Evolutionary conservation across 257 asterid species (phyloP).

Genomic region (Solanum habrochaites): DNA sequence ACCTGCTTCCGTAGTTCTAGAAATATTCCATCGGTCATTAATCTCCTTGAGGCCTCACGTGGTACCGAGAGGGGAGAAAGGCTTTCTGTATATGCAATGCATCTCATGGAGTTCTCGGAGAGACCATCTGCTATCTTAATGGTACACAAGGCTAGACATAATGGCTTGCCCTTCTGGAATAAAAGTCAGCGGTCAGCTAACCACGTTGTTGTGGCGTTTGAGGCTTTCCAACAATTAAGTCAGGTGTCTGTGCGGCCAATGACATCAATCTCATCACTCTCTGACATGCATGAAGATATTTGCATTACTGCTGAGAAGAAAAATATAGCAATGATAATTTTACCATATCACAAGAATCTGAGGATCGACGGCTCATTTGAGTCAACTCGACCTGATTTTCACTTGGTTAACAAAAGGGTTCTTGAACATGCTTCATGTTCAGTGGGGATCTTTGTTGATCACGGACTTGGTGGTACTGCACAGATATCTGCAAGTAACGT

Average conservation of each 20-base stretch:
- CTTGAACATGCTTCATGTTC: slow-evolving; percentile 42
- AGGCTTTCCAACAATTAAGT: slow-evolving; percentile 37
- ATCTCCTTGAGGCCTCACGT: slow-evolving; percentile 52
- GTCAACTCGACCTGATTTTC: slow-evolving; percentile 32
- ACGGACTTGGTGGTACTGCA: slow-evolving; percentile 46
- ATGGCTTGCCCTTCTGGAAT: slow-evolving; percentile 35
- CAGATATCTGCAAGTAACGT: slow-evolving; percentile 48
- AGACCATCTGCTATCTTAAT: slow-evolving; percentile 47
- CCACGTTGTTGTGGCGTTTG: slow-evolving; percentile 42
- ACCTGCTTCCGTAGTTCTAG: slow-evolving; percentile 40
- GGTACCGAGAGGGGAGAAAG: slow-evolving; percentile 36
- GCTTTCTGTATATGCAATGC: slow-evolving; percentile 44
- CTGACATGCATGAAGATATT: slow-evolving; percentile 47
- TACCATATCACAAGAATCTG: slow-evolving; percentile 40
- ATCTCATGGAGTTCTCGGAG: slow-evolving; percentile 49
- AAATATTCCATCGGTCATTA: slow-evolving; percentile 36
- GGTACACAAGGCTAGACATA: slow-evolving; percentile 47
- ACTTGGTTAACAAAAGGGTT: slow-evolving; percentile 27
- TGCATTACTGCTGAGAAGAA: slow-evolving; percentile 24
- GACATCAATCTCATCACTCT: slow-evolving; percentile 38
- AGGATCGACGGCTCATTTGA: slow-evolving; percentile 36
- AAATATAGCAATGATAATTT: slow-evolving; percentile 27
- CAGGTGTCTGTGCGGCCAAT: slow-evolving; percentile 32
- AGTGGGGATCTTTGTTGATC: slow-evolving; percentile 42
- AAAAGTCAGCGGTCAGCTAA: slow-evolving; percentile 15